Conservation (phyloP, 2,329 filamentous ascomycete genomes). For the Thermomyces lanuginosus region DNA sequence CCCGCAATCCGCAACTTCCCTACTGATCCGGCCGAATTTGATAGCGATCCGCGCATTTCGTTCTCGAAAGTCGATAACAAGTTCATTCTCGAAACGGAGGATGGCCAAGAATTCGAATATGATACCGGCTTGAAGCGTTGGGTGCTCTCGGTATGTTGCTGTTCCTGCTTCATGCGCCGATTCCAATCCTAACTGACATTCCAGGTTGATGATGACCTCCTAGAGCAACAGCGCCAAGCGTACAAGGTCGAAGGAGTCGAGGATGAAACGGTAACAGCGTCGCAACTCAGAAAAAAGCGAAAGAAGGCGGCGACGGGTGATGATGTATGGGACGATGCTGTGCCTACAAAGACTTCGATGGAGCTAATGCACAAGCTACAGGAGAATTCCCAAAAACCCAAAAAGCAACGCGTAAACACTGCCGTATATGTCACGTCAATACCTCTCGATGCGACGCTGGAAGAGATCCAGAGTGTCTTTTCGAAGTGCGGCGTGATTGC, state of each 20-base stretch:
- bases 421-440: constrained; percentile 85
- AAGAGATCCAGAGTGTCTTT: constrained; percentile 73
- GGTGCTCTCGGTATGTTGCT: constrained; percentile 45
- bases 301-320: constrained; percentile 36
- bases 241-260: constrained; percentile 46
- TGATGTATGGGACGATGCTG: constrained; percentile 20
- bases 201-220: constrained; percentile 43
- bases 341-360: not conserved
- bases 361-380: constrained; percentile 4
- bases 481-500: constrained; percentile 82
- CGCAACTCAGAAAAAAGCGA: constrained; percentile 35
- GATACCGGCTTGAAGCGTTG: constrained; percentile 55
- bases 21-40: constrained; percentile 49
- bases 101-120: constrained; percentile 74
- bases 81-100: constrained; percentile 68
- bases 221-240: constrained; percentile 45
- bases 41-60: constrained; percentile 64
- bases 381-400: constrained; percentile 21
- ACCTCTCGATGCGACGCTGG: constrained; percentile 58
- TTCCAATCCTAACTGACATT: constrained; percentile 8
- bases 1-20: constrained; percentile 27
- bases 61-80: constrained; percentile 71
- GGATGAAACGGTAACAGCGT: constrained; percentile 29
- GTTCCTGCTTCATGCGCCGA: constrained; percentile 7
- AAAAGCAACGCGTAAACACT: constrained; percentile 51